Percentiles rank a stretch among this genome's conserved stretches.
These are phyloP conservation scores for Solanum piurae DNA, from an alignment of 257 asterid species.

Conservation along the genomic window DNA sequence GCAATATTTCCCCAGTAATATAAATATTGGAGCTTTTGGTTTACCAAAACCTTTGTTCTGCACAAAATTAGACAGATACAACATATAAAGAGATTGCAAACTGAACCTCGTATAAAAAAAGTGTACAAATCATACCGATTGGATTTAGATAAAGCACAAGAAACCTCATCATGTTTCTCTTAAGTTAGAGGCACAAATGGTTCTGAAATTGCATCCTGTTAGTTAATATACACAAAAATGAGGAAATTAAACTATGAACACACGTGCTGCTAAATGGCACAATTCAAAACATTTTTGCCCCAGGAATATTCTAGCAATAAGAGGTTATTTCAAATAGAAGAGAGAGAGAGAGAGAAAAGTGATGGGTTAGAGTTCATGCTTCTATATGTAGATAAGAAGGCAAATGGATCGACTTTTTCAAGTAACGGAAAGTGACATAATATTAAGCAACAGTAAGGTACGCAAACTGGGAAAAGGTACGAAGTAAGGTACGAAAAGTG, in stretches of 20 bases:
- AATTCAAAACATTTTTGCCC: not conserved
- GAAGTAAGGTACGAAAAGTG: too few species aligned
- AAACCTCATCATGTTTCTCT: slow-evolving; percentile 41
- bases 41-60: slow-evolving; percentile 47
- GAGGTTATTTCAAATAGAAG: not conserved
- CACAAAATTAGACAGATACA: not conserved
- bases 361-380: not conserved
- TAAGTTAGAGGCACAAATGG: slow-evolving; percentile 56
- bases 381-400: not conserved
- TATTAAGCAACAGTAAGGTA: not conserved
- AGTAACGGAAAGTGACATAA: not conserved
- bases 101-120: not conserved
- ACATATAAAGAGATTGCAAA: not conserved
- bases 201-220: slow-evolving; percentile 43
- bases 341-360: too few species aligned
- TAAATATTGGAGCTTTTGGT: slow-evolving; percentile 55
- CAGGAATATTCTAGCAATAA: not conserved
- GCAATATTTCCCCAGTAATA: slow-evolving; percentile 61
- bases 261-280: not conserved
- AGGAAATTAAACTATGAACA: not conserved
- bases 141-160: slow-evolving; percentile 27
- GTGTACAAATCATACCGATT: slow-evolving; percentile 28
- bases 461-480: not conserved
- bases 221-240: not conserved
- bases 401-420: too few species aligned